Evolutionary conservation across 352 stramenopile genomes (phyloP).

Genomic region (Pythium guiyangense): DNA sequence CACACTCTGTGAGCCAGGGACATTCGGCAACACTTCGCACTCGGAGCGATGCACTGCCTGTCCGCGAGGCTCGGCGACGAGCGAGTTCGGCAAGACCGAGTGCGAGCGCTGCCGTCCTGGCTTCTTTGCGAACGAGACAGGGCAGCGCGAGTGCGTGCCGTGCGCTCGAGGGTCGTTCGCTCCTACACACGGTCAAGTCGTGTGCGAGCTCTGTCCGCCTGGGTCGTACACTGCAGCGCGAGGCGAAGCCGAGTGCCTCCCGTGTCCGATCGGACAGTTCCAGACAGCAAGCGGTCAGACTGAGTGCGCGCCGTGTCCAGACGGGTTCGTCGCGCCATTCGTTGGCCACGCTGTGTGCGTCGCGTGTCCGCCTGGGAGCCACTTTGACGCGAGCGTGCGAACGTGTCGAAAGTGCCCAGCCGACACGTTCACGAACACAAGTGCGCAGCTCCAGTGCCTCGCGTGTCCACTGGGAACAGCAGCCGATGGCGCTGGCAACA

Average conservation of each 20-base stretch:
- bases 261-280: conserved; percentile 34
- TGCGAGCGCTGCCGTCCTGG: conserved; percentile 21
- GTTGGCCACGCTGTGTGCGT: conserved; percentile 30
- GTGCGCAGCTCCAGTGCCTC: conserved; percentile 8
- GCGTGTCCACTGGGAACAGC: conserved; percentile 5
- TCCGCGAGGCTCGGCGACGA: conserved; percentile 16
- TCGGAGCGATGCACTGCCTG: conserved; percentile 28
- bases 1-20: conserved; percentile 35
- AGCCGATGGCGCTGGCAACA: conserved; percentile 9
- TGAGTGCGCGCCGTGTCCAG: conserved; percentile 29
- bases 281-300: conserved; percentile 27
- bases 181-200: conserved; percentile 15
- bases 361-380: conserved; percentile 34
- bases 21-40: conserved; percentile 30
- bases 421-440: conserved; percentile 7
- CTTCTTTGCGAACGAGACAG: conserved; percentile 21
- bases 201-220: conserved; percentile 22
- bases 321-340: conserved; percentile 31
- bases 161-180: conserved; percentile 43
- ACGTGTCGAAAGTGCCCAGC: conserved; percentile 7
- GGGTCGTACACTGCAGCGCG: conserved; percentile 25
- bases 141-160: conserved; percentile 24
- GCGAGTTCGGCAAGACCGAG: neutral
- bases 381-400: conserved; percentile 17
- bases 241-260: conserved; percentile 40